Evolutionary conservation across 768 basidiomycete genomes (phyloP), one percentile per base, ranked within the genome.

Genomic region (Russula griseocarnosa): DNA sequence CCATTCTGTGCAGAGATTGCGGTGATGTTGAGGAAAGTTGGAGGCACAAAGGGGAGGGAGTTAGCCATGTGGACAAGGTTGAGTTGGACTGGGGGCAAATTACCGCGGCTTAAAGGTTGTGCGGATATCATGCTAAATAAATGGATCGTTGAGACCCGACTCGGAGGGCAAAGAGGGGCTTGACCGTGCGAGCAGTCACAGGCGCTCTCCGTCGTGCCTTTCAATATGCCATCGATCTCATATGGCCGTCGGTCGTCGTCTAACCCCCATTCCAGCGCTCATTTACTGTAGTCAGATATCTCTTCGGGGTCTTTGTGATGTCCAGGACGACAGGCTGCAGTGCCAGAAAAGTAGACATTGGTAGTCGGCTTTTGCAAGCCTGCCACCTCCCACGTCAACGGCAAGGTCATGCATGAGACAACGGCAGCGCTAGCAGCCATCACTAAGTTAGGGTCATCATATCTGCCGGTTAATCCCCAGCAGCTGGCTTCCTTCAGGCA

Each of bases 1-100:
- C 60, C 57, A 16, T 58, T 61, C 16, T 40, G 18, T 13, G 62
- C 62, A 2, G 62, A 22, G 60, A 69, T 20, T 7, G 66, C 62
- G 28, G 66, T 67, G 3, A 67, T 3, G 32, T 67, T 67, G 62
- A 69, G 57, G 47, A 32, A 54, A 7, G 51, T 30, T 8, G 65
- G 62, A 22, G 64, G 47, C 20, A 51, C 28, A 49, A 61, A 65
- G 20, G 22, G 10, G 38, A n/a, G 1, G 0, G 13, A 1, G 5
- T 46, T n/a, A 11, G 44, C 44, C 11, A 47, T 47, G 11, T 5
- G 22, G 11, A 47, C 46, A 28, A 26, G 49, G 26, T 50, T 26
- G 2, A 13, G 49, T 50, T 50, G 49, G 13, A 18, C 26, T 28
- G 16, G 49, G 49, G 49, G 49, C 16, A 8, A 18, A 28, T 22